Conservation (phyloP, 78 protist species). For the Monosiga brevicollis region DNA sequence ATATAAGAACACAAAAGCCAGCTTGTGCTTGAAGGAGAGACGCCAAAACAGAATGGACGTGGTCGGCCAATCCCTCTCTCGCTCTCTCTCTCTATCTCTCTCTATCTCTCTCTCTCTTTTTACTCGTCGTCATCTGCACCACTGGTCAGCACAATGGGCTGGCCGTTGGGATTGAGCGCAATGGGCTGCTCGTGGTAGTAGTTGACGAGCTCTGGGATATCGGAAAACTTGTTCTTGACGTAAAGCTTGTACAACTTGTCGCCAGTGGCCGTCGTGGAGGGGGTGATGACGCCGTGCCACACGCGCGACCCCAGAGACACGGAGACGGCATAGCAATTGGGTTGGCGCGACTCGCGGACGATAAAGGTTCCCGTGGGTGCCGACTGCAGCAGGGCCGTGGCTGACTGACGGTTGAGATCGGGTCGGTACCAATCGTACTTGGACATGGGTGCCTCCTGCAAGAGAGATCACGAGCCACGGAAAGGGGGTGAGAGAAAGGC, state of each 20-base stretch:
- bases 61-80: no score
- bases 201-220: neutral
- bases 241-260: neutral
- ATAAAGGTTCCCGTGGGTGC: neutral
- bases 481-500: no score
- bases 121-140: no score
- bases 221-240: neutral
- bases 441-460: neutral
- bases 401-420: neutral
- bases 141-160: no score
- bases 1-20: no score
- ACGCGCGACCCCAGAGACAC: neutral
- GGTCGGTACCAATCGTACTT: neutral
- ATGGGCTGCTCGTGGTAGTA: neutral
- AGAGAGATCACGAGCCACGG: no score
- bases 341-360: neutral
- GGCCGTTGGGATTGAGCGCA: no score
- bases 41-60: no score
- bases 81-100: no score
- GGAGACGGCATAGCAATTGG: neutral
- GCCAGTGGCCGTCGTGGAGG: neutral
- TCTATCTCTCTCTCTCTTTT: no score
- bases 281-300: neutral
- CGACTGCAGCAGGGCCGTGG: neutral
- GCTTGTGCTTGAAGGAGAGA: no score